phyloP scores from a whole-genome alignment of 2,329 filamentous ascomycete species.

The Neodidymelliopsis sp. region DNA sequence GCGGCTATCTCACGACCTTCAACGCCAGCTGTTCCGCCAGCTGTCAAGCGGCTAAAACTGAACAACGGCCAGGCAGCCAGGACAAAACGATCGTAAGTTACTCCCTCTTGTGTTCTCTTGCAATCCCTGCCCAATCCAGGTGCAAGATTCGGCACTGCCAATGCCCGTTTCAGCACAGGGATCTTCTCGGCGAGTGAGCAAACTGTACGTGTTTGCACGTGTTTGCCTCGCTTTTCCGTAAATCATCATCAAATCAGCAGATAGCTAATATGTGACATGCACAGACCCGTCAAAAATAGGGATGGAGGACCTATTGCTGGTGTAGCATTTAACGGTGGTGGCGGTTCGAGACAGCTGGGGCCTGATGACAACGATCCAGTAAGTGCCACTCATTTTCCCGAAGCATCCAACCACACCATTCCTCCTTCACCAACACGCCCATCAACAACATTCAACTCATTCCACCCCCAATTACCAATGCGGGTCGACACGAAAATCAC shows the following conservation, averaged over 20 bases:
- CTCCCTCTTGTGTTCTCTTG: constrained; percentile 16
- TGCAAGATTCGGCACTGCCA: constrained; percentile 28
- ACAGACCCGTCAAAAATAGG: constrained; percentile 79
- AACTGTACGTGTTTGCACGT: constrained; percentile 44
- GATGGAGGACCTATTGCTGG: constrained; percentile 69
- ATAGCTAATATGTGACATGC: constrained; percentile 42
- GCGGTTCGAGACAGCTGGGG: constrained; percentile 68
- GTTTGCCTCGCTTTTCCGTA: constrained; percentile 31
- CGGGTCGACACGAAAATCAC: constrained; percentile 39
- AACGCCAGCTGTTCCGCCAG: constrained; percentile 41
- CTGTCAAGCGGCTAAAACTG: constrained; percentile 45
- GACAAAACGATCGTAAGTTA: constrained; percentile 50
- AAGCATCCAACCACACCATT: constrained; percentile 52
- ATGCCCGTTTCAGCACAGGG: constrained; percentile 37
- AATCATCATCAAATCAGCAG: constrained; percentile 33
- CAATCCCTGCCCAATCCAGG: constrained; percentile 21
- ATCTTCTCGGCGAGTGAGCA: constrained; percentile 40
- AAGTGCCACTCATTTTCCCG: constrained; percentile 55
- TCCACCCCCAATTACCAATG: constrained; percentile 44
- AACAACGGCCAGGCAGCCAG: constrained; percentile 46
- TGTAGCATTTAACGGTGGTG: constrained; percentile 63
- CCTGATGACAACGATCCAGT: constrained; percentile 65
- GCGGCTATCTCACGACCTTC: constrained; percentile 43
- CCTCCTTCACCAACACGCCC: constrained; percentile 47
- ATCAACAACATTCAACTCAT: constrained; percentile 38